Conservation (phyloP, 805 yeast genomes). For the Monosporozyma siamensis region DNA sequence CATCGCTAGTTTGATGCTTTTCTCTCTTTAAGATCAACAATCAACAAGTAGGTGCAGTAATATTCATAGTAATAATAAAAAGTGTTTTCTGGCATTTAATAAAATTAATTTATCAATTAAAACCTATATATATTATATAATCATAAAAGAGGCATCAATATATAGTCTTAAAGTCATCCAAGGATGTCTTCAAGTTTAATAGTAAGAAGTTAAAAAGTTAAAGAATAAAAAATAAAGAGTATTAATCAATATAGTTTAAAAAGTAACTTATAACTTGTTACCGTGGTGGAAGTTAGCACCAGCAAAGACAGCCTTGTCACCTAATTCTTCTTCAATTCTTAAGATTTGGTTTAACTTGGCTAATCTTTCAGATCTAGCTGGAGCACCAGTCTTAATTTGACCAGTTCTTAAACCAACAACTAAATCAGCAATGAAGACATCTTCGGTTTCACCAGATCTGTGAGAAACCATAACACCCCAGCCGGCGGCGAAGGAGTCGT, state of each 20-base stretch:
- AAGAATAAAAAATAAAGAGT: neutral
- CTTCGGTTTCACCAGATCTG: constrained; percentile 99
- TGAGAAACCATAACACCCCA: constrained; percentile 99
- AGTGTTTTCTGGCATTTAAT: neutral
- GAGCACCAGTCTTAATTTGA: constrained; percentile 99
- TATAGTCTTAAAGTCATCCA: neutral
- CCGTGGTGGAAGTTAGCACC: constrained; percentile 78
- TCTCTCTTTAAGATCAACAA: too few relatives aligned
- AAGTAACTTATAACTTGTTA: constrained; percentile 30
- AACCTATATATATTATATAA: constrained; percentile 10
- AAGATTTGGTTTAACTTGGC: constrained; percentile 97
- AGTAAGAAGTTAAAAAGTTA: neutral
- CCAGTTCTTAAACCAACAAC: constrained; percentile 97
- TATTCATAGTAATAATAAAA: too few relatives aligned
- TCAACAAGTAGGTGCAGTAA: too few relatives aligned
- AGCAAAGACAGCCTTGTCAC: constrained; percentile 94
- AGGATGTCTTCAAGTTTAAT: neutral
- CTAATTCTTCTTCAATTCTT: constrained; percentile 97
- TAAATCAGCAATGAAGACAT: constrained; percentile 95
- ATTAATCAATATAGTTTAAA: neutral
- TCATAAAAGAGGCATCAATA: constrained; percentile 7
- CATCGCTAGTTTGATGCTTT: neutral
- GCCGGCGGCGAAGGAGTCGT: constrained; percentile 87
- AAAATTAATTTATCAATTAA: constrained; percentile 14
- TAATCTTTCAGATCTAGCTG: constrained; percentile 99